These are phyloP conservation scores for Pyrenochaeta sp. DNA, from an alignment of 2,329 filamentous ascomycete genomes.

Conservation along the genomic window DNA sequence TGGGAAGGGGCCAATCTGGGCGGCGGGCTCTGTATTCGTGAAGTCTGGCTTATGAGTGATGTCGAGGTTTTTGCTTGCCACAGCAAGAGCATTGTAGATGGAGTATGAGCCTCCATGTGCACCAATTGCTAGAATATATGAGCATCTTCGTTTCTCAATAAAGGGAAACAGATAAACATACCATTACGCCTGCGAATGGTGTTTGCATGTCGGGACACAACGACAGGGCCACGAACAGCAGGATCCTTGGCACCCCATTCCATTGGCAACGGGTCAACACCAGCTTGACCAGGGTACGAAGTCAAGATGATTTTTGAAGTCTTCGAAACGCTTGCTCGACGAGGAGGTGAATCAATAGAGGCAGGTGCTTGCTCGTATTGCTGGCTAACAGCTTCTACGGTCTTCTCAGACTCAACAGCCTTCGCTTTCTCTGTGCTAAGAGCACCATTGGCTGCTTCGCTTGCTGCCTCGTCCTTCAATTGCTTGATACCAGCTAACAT, in stretches of 20 bases:
- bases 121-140: slow-evolving; percentile 63
- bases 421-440: slow-evolving; percentile 38
- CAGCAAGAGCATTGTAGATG: slow-evolving; percentile 92
- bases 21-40: slow-evolving; percentile 91
- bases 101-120: slow-evolving; percentile 91
- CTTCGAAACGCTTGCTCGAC: slow-evolving; percentile 55
- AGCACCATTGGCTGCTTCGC: slow-evolving; percentile 30
- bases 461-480: slow-evolving; percentile 59
- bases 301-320: slow-evolving; percentile 73
- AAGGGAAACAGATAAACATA: slow-evolving; percentile 46
- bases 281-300: slow-evolving; percentile 92
- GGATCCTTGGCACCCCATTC: slow-evolving; percentile 86
- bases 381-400: slow-evolving; percentile 50
- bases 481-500: slow-evolving; percentile 67
- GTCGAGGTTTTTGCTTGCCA: slow-evolving; percentile 89
- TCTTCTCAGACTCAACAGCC: slow-evolving; percentile 43
- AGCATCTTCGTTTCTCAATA: slow-evolving; percentile 8
- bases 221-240: slow-evolving; percentile 80
- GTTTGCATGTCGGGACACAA: slow-evolving; percentile 78
- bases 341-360: slow-evolving; percentile 42
- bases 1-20: slow-evolving; percentile 84
- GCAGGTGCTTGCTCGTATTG: slow-evolving; percentile 50
- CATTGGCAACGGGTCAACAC: slow-evolving; percentile 89
- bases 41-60: slow-evolving; percentile 81
- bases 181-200: slow-evolving; percentile 85